These are phyloP conservation scores for Periconia macrospinosa DNA, from an alignment of 2,329 filamentous ascomycete species.

Conservation along the genomic window DNA sequence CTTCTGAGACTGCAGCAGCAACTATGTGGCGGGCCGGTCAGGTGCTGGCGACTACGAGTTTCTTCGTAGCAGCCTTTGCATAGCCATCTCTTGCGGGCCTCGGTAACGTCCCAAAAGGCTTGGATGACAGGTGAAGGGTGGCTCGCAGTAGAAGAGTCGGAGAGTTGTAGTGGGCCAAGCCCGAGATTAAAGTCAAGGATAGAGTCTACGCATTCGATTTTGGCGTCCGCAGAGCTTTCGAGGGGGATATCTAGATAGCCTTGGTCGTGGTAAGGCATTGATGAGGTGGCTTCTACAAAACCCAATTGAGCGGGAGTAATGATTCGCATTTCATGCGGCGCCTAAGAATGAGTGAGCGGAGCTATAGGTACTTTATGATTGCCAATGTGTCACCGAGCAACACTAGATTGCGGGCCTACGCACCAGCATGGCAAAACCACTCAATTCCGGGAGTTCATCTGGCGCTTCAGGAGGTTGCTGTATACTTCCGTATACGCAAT, in stretches of 20 bases:
- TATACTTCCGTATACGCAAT: conserved; percentile 38
- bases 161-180: conserved; percentile 13
- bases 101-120: conserved; percentile 25
- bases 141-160: conserved; percentile 19
- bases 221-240: conserved; percentile 14
- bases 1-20: conserved; percentile 23
- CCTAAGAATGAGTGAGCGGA: not conserved
- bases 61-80: conserved; percentile 6
- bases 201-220: conserved; percentile 26
- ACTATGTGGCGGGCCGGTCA: not conserved
- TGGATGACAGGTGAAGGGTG: conserved; percentile 30
- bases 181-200: conserved; percentile 32
- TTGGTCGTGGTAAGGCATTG: conserved; percentile 25
- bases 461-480: conserved; percentile 24
- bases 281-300: not conserved
- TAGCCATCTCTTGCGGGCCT: conserved; percentile 16
- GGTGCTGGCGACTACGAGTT: not conserved
- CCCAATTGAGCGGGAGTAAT: conserved; percentile 30
- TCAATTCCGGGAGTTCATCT: conserved; percentile 34
- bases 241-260: conserved; percentile 35
- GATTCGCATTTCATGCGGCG: conserved; percentile 26
- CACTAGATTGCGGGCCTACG: not conserved
- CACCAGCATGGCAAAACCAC: conserved; percentile 31
- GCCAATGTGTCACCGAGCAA: not conserved
- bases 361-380: not conserved